Percentiles rank a stretch among this genome's conserved stretches.
These are phyloP conservation scores for Cercospora sp. DNA, from an alignment of 2,329 filamentous ascomycete genomes.

Conservation along the genomic window DNA sequence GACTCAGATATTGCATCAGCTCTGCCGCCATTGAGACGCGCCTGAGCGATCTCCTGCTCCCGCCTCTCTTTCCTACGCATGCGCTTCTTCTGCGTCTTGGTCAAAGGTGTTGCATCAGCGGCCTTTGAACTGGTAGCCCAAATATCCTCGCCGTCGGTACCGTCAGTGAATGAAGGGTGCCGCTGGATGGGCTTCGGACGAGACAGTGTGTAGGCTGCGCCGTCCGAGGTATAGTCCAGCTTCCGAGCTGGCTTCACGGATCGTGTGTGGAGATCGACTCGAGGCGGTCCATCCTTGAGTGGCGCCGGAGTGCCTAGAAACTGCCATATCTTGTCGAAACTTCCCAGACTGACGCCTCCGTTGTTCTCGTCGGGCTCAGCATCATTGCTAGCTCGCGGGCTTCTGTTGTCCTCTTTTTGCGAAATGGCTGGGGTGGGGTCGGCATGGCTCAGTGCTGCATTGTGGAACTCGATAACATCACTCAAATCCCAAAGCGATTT, in stretches of 20 bases:
- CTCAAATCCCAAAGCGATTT: conserved; percentile 49
- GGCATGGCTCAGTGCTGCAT: conserved; percentile 24
- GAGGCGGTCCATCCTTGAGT: neutral
- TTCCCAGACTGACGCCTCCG: conserved; percentile 40
- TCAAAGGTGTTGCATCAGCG: conserved; percentile 30
- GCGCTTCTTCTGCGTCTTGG: conserved; percentile 42
- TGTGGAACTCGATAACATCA: conserved; percentile 47
- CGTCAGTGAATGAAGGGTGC: conserved; percentile 21
- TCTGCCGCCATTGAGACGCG: conserved; percentile 20
- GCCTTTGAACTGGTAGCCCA: conserved; percentile 25
- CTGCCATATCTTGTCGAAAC: conserved; percentile 50
- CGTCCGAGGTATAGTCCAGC: conserved; percentile 47
- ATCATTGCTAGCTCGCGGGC: neutral
- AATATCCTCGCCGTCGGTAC: conserved; percentile 26
- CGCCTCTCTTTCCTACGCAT: conserved; percentile 37
- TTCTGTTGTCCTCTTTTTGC: neutral
- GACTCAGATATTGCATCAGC: conserved; percentile 35
- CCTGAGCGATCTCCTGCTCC: conserved; percentile 14
- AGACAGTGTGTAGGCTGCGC: conserved; percentile 38
- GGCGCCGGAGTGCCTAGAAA: conserved; percentile 41
- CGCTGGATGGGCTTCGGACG: conserved; percentile 3
- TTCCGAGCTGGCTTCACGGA: conserved; percentile 19
- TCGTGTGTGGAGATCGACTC: neutral
- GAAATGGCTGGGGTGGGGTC: conserved; percentile 5
- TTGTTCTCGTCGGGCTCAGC: conserved; percentile 13